These are phyloP conservation scores for Blastomyces gilchristii DNA, from an alignment of 2,329 filamentous ascomycete genomes.

Conservation along the genomic window DNA sequence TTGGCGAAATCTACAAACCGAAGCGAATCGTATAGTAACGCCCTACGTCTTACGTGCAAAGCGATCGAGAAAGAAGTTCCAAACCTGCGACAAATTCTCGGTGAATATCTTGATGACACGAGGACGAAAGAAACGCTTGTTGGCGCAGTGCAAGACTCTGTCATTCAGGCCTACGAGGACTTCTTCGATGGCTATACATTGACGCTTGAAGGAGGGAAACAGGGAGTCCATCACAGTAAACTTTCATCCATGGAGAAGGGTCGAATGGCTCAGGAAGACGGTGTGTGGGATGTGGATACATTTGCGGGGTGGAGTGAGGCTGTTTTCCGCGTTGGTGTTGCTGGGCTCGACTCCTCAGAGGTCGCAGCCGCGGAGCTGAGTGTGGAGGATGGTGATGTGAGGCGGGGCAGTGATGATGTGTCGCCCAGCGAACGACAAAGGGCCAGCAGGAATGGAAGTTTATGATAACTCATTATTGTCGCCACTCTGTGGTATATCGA, in stretches of 20 bases:
- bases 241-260: slow-evolving; percentile 33
- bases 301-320: slow-evolving; percentile 53
- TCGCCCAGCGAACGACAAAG: slow-evolving; percentile 2
- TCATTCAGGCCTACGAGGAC: slow-evolving; percentile 52
- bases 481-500: background rate
- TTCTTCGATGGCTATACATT: slow-evolving; percentile 48
- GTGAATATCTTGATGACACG: slow-evolving; percentile 54
- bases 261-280: slow-evolving; percentile 52
- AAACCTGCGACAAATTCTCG: slow-evolving; percentile 46
- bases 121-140: slow-evolving; percentile 57
- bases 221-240: slow-evolving; percentile 26
- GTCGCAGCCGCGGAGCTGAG: slow-evolving; percentile 21
- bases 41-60: slow-evolving; percentile 18
- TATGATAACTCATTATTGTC: background rate
- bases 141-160: slow-evolving; percentile 54
- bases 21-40: slow-evolving; percentile 9
- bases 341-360: slow-evolving; percentile 22
- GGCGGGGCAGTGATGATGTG: background rate
- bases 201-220: slow-evolving; percentile 26
- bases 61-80: slow-evolving; percentile 50
- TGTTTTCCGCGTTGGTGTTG: slow-evolving; percentile 47
- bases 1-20: slow-evolving; percentile 4
- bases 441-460: slow-evolving; percentile 9
- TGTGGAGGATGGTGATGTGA: slow-evolving; percentile 16
- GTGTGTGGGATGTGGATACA: slow-evolving; percentile 54